Conservation (phyloP, 2,329 filamentous ascomycete species). For the Triangularia verruculosa region DNA sequence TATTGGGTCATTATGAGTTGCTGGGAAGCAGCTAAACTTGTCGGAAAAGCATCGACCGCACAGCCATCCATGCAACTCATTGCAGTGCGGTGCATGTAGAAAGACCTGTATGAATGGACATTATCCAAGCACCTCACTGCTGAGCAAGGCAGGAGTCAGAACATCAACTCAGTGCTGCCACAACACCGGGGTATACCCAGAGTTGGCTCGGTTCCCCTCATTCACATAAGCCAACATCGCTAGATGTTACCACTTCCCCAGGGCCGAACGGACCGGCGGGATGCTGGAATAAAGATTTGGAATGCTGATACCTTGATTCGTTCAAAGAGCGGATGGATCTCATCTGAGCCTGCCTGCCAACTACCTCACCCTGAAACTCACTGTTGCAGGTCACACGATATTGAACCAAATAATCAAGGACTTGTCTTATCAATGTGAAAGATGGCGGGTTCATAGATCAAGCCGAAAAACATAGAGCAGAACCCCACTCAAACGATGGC, state of each 20-base stretch:
- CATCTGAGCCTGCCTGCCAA: neutral
- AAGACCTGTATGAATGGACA: neutral
- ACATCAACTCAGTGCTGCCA: neutral
- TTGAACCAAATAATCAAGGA: neutral
- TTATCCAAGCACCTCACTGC: neutral
- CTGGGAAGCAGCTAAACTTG: neutral
- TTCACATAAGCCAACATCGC: neutral
- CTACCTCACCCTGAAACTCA: neutral
- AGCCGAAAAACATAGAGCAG: neutral
- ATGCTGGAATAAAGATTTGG: neutral
- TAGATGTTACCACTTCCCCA: neutral
- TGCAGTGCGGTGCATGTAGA: neutral
- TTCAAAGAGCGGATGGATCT: neutral
- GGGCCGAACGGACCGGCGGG: neutral
- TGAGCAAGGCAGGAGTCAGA: neutral
- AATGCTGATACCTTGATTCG: neutral
- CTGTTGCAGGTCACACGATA: neutral
- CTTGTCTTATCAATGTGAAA: neutral
- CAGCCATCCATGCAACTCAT: neutral
- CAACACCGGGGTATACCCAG: neutral
- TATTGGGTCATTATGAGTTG: neutral
- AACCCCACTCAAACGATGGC: neutral
- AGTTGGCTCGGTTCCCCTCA: neutral
- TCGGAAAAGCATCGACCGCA: neutral
- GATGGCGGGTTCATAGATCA: neutral